A percentile compares a stretch with the other conserved stretches of the same genome.
Evolutionary conservation across 2,329 filamentous ascomycete genomes (phyloP).

Genomic region (Diaporthe citri): DNA sequence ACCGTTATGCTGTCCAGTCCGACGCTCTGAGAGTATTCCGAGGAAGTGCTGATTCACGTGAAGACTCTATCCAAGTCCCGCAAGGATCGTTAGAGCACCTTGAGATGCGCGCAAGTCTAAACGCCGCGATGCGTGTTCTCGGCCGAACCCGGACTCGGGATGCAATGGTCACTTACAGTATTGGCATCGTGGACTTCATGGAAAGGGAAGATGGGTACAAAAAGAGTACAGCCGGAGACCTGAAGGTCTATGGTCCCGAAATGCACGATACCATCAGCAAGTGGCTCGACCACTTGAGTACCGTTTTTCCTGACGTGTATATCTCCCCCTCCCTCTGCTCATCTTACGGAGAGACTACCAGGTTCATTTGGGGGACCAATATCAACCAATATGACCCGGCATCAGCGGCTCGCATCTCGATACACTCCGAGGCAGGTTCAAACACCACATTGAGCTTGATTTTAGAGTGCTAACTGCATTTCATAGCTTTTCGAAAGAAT

Average conservation of each 20-base stretch:
- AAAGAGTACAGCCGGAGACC: neutral
- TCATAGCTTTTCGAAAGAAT: neutral
- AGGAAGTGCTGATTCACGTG: neutral
- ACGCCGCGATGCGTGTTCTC: neutral
- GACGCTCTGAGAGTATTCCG: neutral
- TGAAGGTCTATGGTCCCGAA: neutral
- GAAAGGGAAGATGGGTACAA: no score
- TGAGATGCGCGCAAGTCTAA: neutral
- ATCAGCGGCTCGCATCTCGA: neutral
- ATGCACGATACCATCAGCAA: neutral
- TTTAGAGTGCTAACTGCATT: no score
- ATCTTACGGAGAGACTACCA: neutral
- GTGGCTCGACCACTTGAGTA: no score
- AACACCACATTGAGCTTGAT: no score
- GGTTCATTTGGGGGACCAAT: neutral
- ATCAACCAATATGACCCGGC: accelerated
- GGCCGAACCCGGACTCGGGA: neutral
- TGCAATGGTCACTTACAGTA: neutral
- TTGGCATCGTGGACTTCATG: neutral
- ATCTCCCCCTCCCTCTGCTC: neutral
- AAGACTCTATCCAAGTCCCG: neutral
- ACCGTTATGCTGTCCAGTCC: neutral
- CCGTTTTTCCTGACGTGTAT: neutral
- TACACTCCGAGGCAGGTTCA: neutral
- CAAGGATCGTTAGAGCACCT: neutral